Evolutionary conservation across 257 asterid species (phyloP).

Genomic region (Catharanthus roseus): DNA sequence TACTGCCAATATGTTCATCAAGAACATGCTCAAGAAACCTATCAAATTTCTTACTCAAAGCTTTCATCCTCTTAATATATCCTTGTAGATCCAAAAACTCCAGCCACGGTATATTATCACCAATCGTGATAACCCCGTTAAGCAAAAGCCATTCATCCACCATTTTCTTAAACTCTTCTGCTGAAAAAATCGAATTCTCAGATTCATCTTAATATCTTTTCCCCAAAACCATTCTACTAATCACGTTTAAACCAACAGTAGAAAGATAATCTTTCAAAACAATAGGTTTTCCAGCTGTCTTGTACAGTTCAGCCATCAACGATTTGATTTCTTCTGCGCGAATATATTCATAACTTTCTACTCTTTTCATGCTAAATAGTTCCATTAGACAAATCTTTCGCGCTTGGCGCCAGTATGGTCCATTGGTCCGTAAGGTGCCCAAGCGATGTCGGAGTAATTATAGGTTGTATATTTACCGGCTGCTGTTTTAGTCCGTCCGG

Average conservation of each 20-base stretch:
- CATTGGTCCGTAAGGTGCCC: slow-evolving; percentile 48
- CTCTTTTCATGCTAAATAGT: slow-evolving; percentile 31
- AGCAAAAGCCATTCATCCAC: slow-evolving; percentile 34
- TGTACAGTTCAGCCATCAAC: slow-evolving; percentile 15
- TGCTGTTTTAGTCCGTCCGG: slow-evolving; percentile 35
- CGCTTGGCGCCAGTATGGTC: slow-evolving; percentile 48
- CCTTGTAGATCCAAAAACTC: slow-evolving; percentile 43
- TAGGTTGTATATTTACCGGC: slow-evolving; percentile 44
- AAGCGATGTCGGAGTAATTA: slow-evolving; percentile 36
- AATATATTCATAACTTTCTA: slow-evolving; percentile 34
- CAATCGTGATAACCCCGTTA: slow-evolving; percentile 37
- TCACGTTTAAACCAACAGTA: slow-evolving; percentile 36
- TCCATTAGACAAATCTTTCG: slow-evolving; percentile 35
- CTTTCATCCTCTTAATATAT: slow-evolving; percentile 39
- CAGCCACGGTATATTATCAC: slow-evolving; percentile 39
- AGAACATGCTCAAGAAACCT: slow-evolving; percentile 39
- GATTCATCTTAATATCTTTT: slow-evolving; percentile 27
- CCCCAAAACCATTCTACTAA: slow-evolving; percentile 43
- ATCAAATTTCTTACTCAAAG: slow-evolving; percentile 37
- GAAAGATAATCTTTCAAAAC: slow-evolving; percentile 35
- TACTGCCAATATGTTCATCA: slow-evolving; percentile 28
- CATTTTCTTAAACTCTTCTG: slow-evolving; percentile 38
- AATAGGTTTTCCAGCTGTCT: slow-evolving; percentile 18
- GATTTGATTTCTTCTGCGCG: slow-evolving; percentile 28
- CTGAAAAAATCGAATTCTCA: slow-evolving; percentile 10